Conservation (phyloP, 441 rosid species). For the Oxalis stricta region DNA sequence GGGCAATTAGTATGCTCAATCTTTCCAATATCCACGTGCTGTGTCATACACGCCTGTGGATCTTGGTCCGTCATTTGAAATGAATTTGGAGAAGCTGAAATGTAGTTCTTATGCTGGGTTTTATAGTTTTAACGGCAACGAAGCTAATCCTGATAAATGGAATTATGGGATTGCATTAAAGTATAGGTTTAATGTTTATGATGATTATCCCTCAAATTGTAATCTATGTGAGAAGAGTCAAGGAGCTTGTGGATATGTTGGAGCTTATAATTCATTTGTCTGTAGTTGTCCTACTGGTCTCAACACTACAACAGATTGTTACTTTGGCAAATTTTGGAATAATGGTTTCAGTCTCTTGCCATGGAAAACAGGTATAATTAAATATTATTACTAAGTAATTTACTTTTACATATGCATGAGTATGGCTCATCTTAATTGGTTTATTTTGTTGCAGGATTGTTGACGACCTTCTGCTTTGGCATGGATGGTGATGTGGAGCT, state of each 20-base stretch:
- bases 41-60: constrained; percentile 79
- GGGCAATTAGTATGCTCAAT: constrained; percentile 54
- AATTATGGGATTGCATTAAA: constrained; percentile 70
- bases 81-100: constrained; percentile 51
- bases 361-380: constrained; percentile 16
- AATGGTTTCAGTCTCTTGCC: constrained; percentile 23
- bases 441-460: constrained; percentile 25
- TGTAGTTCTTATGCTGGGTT: constrained; percentile 69
- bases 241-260: constrained; percentile 70
- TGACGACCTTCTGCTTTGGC: constrained; percentile 21
- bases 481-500: constrained; percentile 18
- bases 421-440: constrained; percentile 1
- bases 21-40: constrained; percentile 72
- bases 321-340: constrained; percentile 33
- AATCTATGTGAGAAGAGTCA: constrained; percentile 57
- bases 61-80: constrained; percentile 71
- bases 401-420: neutral
- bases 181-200: constrained; percentile 66
- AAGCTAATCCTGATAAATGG: constrained; percentile 72
- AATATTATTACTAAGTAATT: neutral
- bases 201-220: constrained; percentile 58
- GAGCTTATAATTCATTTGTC: constrained; percentile 33
- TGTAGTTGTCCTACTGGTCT: constrained; percentile 67
- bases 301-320: constrained; percentile 60
- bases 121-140: constrained; percentile 68